Evolutionary conservation across 2,329 filamentous ascomycete species (phyloP).

Genomic region (Chaetomium sp.): DNA sequence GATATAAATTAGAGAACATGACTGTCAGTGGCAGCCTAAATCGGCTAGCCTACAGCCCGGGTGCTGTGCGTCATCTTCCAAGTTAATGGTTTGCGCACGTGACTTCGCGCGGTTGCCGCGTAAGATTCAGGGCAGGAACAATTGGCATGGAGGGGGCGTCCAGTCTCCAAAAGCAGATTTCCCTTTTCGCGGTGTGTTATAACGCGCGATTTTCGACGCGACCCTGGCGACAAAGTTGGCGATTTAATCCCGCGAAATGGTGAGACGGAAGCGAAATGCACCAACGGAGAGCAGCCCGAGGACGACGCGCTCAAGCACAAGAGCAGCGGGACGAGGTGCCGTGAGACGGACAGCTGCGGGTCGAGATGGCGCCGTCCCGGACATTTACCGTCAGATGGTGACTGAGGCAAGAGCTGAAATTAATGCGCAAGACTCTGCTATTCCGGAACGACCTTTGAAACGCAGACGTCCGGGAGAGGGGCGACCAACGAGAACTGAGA

Average conservation of each 20-base stretch:
- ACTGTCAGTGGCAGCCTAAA: background rate
- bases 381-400: constrained; percentile 33
- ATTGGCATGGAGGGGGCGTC: background rate
- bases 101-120: background rate
- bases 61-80: background rate
- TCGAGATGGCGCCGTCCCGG: constrained; percentile 23
- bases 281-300: constrained; percentile 22
- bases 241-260: constrained; percentile 27
- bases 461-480: constrained; percentile 44
- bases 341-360: background rate
- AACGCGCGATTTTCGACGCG: background rate
- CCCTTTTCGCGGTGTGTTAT: background rate
- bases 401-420: constrained; percentile 22
- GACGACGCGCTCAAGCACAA: constrained; percentile 25
- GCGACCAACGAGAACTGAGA: background rate
- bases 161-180: background rate
- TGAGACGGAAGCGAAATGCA: constrained; percentile 34
- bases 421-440: background rate
- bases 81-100: background rate
- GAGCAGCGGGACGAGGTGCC: constrained; percentile 4
- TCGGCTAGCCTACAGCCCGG: background rate
- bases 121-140: background rate
- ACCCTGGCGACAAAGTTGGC: background rate
- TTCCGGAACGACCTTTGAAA: constrained; percentile 45
- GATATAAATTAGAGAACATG: background rate